Conservation (phyloP, 768 basidiomycete genomes). For the Trichaptum fuscoviolaceum region DNA sequence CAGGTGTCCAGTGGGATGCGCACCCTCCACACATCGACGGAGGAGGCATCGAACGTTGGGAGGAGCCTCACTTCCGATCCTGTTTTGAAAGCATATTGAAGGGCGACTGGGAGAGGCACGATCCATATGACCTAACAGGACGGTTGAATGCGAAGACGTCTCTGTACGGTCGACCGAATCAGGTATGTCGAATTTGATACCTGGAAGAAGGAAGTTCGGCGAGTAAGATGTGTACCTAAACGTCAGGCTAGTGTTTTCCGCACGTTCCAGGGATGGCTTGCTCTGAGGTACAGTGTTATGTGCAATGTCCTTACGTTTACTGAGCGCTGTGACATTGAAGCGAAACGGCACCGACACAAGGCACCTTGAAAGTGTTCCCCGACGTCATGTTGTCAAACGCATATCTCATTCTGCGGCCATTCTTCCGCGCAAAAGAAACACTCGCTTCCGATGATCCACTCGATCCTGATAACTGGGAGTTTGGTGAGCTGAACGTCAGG, state of each 20-base stretch:
- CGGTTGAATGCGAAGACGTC: slow-evolving; percentile 58
- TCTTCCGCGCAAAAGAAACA: slow-evolving; percentile 53
- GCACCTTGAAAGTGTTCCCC: slow-evolving; percentile 66
- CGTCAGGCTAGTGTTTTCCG: slow-evolving; percentile 44
- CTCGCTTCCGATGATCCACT: slow-evolving; percentile 36
- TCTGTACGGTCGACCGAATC: slow-evolving; percentile 53
- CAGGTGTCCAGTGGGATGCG: slow-evolving; percentile 50
- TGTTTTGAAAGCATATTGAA: slow-evolving; percentile 59
- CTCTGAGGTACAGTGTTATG: slow-evolving; percentile 44
- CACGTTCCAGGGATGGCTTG: slow-evolving; percentile 76
- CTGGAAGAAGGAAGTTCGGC: slow-evolving; percentile 34
- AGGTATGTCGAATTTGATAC: slow-evolving; percentile 26
- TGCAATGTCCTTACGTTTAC: slow-evolving; percentile 5
- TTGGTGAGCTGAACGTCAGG: slow-evolving; percentile 28
- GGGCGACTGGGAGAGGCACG: slow-evolving; percentile 60
- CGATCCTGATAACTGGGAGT: slow-evolving; percentile 49
- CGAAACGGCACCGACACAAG: slow-evolving; percentile 63
- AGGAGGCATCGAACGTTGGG: slow-evolving; percentile 73
- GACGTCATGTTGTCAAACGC: slow-evolving; percentile 61
- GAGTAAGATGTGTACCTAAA: slow-evolving; percentile 13
- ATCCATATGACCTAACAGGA: slow-evolving; percentile 58
- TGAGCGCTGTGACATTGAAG: slow-evolving; percentile 24
- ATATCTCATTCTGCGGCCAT: slow-evolving; percentile 70
- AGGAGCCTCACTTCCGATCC: slow-evolving; percentile 50
- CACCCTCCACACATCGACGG: slow-evolving; percentile 53